A percentile compares a stretch with the other conserved stretches of the same genome.
phyloP scores from a whole-genome alignment of 768 basidiomycete genomes.

The Kwoniella sp. region DNA sequence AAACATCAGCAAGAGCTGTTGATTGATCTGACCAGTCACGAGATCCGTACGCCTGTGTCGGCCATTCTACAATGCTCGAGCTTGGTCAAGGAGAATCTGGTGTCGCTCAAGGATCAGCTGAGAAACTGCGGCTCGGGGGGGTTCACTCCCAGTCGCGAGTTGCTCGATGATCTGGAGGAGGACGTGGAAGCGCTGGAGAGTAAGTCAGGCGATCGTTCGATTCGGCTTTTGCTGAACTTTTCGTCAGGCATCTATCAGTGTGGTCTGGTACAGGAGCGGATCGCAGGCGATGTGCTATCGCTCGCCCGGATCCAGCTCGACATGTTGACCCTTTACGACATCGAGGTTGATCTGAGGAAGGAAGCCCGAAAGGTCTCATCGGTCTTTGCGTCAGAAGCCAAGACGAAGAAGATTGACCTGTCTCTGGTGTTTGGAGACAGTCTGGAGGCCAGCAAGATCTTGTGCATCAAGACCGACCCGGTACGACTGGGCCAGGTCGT shows the following conservation, averaged over 20 bases:
- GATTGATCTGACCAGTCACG: slow-evolving; percentile 50
- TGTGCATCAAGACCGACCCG: slow-evolving; percentile 36
- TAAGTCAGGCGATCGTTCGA: slow-evolving; percentile 29
- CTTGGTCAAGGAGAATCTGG: slow-evolving; percentile 42
- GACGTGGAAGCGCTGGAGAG: slow-evolving; percentile 49
- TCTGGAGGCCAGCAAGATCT: slow-evolving; percentile 21
- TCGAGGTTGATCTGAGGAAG: slow-evolving; percentile 44
- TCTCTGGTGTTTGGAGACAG: slow-evolving; percentile 42
- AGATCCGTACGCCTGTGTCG: slow-evolving; percentile 48
- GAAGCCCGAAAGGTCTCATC: slow-evolving; percentile 43
- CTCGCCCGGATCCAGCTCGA: slow-evolving; percentile 43
- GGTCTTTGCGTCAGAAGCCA: slow-evolving; percentile 48
- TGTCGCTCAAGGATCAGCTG: slow-evolving; percentile 32
- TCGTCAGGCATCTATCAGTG: slow-evolving; percentile 33
- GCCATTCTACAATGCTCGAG: slow-evolving; percentile 49
- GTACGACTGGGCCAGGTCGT: slow-evolving; percentile 46
- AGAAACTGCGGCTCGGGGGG: slow-evolving; percentile 13
- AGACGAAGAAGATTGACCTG: slow-evolving; percentile 47
- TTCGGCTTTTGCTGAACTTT: background rate
- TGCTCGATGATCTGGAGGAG: slow-evolving; percentile 42
- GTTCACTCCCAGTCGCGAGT: slow-evolving; percentile 29
- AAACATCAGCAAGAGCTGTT: slow-evolving; percentile 49
- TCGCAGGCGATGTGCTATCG: slow-evolving; percentile 47
- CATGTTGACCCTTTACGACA: slow-evolving; percentile 43
- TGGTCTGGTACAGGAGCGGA: slow-evolving; percentile 43